Evolutionary conservation across 2,329 filamentous ascomycete genomes (phyloP), one percentile per base, ranked within the genome.

Genomic region (Zasmidium angulare): DNA sequence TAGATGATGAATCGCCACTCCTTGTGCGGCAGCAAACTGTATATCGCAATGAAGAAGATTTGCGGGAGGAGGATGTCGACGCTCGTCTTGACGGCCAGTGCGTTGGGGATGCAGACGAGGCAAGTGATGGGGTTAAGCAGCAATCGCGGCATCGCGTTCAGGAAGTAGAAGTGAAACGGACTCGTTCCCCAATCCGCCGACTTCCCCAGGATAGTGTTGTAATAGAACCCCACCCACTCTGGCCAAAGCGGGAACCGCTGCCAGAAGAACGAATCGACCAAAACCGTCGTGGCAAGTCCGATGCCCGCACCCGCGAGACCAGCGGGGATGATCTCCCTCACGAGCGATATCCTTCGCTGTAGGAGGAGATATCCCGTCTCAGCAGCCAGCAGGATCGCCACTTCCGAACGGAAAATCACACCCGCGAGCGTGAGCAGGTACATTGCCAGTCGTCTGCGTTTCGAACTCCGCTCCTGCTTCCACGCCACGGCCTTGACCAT

Each of bases 1-100:
- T 98, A 98, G 69, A 98, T 86, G 67, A 99, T 88, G 79, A 99
- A 99, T 19, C 95, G 89, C 73, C 92, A 89, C 77, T 99, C 95
- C 74, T 99, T 99, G 78, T 99, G 95, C 0, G 93, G 93, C 62
- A 96, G 89, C 53, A 91, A 68, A 63, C 91, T 96, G 79, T 96
- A 98, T 47, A 96, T 75, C 3, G 82, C 82, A 20, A 96, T 81
- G 74, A 93, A 99, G 26, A 84, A 74, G 1, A 96, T 65, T 10
- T 84, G 82, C 0, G 95, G 92, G 1, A 88, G 67, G 2, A 90
- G 68, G 9, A 86, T 75, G 46, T 81, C 79, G 0, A 90, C 61
- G 55, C 76, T 77, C 14, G 76, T 68, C 12, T 71, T 69, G 9
- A 89, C 82, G n/a, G 82, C 50, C 0, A 84, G 63, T 2, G 83